A percentile compares a stretch with the other conserved stretches of the same genome.
These are phyloP conservation scores for Eucalyptus curtisii DNA, from an alignment of 345 rosid species.

Conservation along the genomic window DNA sequence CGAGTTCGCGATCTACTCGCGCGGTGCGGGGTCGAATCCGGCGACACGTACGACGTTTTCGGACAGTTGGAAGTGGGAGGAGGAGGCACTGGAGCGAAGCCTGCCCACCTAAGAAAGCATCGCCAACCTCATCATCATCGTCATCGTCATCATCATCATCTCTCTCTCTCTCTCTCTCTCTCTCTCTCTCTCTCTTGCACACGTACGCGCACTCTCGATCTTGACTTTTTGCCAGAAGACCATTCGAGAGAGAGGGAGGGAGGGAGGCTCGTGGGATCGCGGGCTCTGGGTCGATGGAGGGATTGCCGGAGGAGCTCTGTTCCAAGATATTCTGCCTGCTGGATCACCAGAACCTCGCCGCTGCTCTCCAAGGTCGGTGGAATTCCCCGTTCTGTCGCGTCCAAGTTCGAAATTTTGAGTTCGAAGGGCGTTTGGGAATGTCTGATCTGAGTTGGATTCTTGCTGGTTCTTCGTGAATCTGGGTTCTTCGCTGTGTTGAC, in stretches of 20 bases:
- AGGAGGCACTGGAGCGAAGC: background rate
- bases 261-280: background rate
- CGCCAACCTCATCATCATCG: background rate
- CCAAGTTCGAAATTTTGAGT: background rate
- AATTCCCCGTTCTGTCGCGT: background rate
- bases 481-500: background rate
- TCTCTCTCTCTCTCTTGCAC: background rate
- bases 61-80: background rate
- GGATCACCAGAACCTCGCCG: slow-evolving; percentile 39
- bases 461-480: background rate
- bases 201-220: background rate
- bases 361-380: slow-evolving; percentile 33
- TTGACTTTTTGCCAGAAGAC: background rate
- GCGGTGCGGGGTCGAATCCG: background rate
- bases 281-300: slow-evolving; percentile 14
- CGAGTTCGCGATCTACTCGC: background rate
- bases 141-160: background rate
- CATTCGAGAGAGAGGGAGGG: background rate
- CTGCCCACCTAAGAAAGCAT: background rate
- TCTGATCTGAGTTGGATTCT: background rate
- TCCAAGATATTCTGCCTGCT: slow-evolving; percentile 28
- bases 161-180: background rate
- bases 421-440: background rate
- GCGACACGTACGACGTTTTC: background rate
- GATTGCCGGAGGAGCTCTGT: slow-evolving; percentile 28